Conservation (phyloP, 495 filamentous ascomycete genomes). For the Mycothermus thermophilus region DNA sequence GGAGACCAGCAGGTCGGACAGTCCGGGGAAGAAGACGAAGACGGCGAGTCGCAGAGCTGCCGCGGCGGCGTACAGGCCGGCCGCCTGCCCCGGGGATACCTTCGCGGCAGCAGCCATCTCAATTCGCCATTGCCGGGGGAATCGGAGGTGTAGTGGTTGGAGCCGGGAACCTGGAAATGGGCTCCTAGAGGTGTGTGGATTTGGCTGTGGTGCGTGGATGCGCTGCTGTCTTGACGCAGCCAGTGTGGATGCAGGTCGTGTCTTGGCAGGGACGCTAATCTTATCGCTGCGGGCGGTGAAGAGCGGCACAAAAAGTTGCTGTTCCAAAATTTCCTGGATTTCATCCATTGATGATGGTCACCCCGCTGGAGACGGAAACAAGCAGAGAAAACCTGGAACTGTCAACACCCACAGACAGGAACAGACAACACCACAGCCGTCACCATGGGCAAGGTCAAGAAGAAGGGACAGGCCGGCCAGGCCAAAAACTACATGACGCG, state of each 20-base stretch:
- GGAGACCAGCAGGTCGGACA: conserved; percentile 75
- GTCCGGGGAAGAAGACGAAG: conserved; percentile 63
- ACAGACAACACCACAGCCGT: conserved; percentile 2
- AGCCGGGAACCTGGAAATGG: conserved; percentile 2
- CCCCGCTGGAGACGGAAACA: background rate
- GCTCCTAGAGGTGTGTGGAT: conserved; percentile 1
- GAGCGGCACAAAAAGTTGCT: conserved; percentile 17
- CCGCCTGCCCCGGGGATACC: conserved; percentile 46
- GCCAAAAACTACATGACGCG: conserved; percentile 98
- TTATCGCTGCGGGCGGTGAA: conserved; percentile 18
- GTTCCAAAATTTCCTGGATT: too few species aligned
- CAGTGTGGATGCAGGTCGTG: too few species aligned
- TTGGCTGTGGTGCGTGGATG: too few species aligned
- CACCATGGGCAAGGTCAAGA: conserved; percentile 79
- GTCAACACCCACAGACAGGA: background rate
- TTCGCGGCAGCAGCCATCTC: conserved; percentile 35
- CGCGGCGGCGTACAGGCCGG: conserved; percentile 59
- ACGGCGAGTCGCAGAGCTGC: conserved; percentile 68
- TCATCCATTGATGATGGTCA: background rate
- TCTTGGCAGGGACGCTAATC: conserved; percentile 9
- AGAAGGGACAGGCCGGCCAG: conserved; percentile 84
- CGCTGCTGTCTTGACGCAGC: too few species aligned
- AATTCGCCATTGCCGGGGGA: conserved; percentile 15
- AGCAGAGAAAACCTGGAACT: too few species aligned
- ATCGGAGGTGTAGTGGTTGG: conserved; percentile 6